These are phyloP conservation scores for Penicillium dipodomyicola DNA, from an alignment of 495 filamentous ascomycete species.

Conservation along the genomic window DNA sequence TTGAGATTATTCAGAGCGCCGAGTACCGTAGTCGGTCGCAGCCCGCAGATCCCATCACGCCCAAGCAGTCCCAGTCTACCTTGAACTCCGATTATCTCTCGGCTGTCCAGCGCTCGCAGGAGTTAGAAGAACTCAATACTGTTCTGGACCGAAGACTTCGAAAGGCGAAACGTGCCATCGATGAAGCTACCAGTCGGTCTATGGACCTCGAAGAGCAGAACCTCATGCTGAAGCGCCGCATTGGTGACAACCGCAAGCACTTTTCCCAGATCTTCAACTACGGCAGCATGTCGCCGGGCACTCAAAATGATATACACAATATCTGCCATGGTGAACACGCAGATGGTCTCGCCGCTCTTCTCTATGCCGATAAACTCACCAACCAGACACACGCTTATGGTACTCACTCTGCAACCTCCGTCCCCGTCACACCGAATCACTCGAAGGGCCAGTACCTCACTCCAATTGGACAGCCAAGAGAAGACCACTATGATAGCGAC, in stretches of 20 bases:
- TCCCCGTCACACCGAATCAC: constrained; percentile 70
- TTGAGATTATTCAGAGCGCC: constrained; percentile 74
- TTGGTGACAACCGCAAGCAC: constrained; percentile 83
- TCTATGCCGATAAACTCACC: constrained; percentile 70
- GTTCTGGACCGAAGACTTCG: constrained; percentile 61
- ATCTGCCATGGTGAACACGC: constrained; percentile 42
- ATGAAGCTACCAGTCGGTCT: constrained; percentile 55
- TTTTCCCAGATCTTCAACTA: constrained; percentile 65
- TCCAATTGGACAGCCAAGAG: constrained; percentile 53
- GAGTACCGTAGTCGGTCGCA: constrained; percentile 43
- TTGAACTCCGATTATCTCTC: constrained; percentile 43
- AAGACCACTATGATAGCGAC: constrained; percentile 64
- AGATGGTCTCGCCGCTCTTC: constrained; percentile 70
- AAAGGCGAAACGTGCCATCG: constrained; percentile 73
- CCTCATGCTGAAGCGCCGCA: constrained; percentile 72
- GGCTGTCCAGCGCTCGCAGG: constrained; percentile 52
- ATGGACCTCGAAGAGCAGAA: constrained; percentile 63
- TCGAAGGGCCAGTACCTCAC: constrained; percentile 54
- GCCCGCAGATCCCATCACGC: constrained; percentile 32
- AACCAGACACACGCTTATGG: constrained; percentile 48
- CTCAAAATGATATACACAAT: constrained; percentile 47
- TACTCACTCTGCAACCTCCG: constrained; percentile 53
- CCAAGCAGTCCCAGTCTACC: constrained; percentile 30
- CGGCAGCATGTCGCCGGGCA: constrained; percentile 43
- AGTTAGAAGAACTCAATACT: constrained; percentile 62